Evolutionary conservation across 2,329 filamentous ascomycete species (phyloP), one percentile per base, ranked within the genome.

Genomic region (Tolypocladium guangdongense): DNA sequence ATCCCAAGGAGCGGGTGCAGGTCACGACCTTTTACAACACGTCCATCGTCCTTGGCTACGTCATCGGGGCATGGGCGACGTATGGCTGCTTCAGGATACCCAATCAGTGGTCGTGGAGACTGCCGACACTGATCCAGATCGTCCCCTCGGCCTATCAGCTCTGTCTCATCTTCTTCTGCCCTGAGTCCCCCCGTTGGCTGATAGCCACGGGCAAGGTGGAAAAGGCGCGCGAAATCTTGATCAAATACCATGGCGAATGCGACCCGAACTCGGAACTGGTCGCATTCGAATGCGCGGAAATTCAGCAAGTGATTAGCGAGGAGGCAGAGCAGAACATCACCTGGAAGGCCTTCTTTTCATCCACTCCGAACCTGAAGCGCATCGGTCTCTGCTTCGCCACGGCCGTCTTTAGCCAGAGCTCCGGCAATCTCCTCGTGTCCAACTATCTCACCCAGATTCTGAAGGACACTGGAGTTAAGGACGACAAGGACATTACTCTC

Each of bases 101-200:
- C 2, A 56, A 53, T 18, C 52, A 60, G 32, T 80, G 77, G 78
- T 71, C 71, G 0, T 78, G 75, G 78, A 68, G 76, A 47, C 68
- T 80, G 20, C 80, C 79, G 0, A 76, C 75, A 1, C 66, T 81
- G 4, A 62, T 79, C 2, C 80, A 83, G 60, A 72, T 74, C 45
- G 55, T 74, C 5, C 75, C 72, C 69, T 62, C 71, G 2, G 60
- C 57, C 0, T 68, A 67, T 32, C 68, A 78, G 56, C 68, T 80
- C 20, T 52, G 65, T 11, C 71, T 75, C 52, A 64, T 77, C 50
- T 71, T 68, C 57, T 75, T 80, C 50, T 71, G 81, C 6, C 81
- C 82, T 0, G 83, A 86, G 57, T 81, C 75, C 0, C 82, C 82
- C 1, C 73, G 82, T 38, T 84, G 76, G 74, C 64, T 83, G 32